Evolutionary conservation across 2,329 filamentous ascomycete genomes (phyloP), one percentile per base, ranked within the genome.

Genomic region (Huntiella decipiens): DNA sequence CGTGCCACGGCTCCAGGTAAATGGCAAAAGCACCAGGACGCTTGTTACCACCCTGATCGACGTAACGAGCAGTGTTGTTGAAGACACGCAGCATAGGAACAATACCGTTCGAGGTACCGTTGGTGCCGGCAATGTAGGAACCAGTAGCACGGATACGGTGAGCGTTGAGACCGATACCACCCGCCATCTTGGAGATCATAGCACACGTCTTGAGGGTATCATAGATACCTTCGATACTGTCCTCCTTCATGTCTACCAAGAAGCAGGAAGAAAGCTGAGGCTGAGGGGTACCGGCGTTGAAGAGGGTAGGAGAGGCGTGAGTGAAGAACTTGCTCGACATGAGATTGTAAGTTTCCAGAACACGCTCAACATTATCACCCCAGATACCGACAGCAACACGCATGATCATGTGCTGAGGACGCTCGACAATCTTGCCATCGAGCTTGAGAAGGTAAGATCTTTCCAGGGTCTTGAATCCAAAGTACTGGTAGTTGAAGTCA

Each of bases 401-500:
- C 91, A 98, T 98, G 57, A 98, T 88, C 86, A 98, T 91, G 68
- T 98, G 91, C 66, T 98, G 91, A 38, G 91, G 91, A 57, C 91
- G 79, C 70, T 98, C 91, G 44, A 87, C 88, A 59, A 96, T 85
- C 67, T 95, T 93, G 61, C 86, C 87, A 57, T 95, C 75, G 54
- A 96, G 82, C 60, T 92, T 87, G 54, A 98, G 79, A 44, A 98
- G 79, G 60, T 98, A 98, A 58, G 91, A 98, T 51, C 91, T 80
- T 71, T 98, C 91, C 35, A 98, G 71, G 5, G 91, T 98, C 76
- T 98, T 98, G 78, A 98, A 98, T 53, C 91, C 91, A 58, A 98
- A 98, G 69, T 93, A 98, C 69, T 98, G 91, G 71, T 98, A 98
- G 74, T 96, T 95, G 74, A 98, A 98, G 62, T 98, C 91, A 55